phyloP scores from a whole-genome alignment of 306 rosid genomes.

The Trifolium subterraneum region DNA sequence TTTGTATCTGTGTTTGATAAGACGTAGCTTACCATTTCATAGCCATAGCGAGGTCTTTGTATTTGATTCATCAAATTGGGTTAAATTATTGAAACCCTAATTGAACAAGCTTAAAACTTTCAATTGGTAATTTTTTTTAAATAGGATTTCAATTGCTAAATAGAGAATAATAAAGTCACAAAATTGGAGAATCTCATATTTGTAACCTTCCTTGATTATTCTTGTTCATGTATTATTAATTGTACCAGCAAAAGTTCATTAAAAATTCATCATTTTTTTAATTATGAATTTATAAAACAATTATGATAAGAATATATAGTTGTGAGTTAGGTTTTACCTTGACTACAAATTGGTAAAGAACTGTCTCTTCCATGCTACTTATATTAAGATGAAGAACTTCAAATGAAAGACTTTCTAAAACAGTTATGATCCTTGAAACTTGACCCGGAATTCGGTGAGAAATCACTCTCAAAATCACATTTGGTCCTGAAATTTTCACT shows the following conservation, averaged over 20 bases:
- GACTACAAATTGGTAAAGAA: constrained; percentile 79
- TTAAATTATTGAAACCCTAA: constrained; percentile 37
- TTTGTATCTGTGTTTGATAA: neutral
- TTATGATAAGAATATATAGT: constrained; percentile 18
- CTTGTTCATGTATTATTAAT: neutral
- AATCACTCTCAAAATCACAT: constrained; percentile 73
- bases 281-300: constrained; percentile 1
- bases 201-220: neutral
- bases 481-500: constrained; percentile 86
- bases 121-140: neutral
- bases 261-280: neutral
- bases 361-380: constrained; percentile 91
- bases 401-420: constrained; percentile 76
- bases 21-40: neutral
- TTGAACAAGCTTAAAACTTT: constrained; percentile 5
- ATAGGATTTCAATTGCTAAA: too few relatives aligned
- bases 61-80: constrained; percentile 31
- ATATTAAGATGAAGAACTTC: constrained; percentile 90
- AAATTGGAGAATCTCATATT: constrained; percentile 23
- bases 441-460: constrained; percentile 69
- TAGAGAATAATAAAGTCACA: neutral
- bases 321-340: constrained; percentile 57
- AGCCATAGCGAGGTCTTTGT: neutral
- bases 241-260: neutral
- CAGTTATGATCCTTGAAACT: constrained; percentile 64